phyloP scores from a whole-genome alignment of 129 eudicot species.

The Chrysanthemum makinoi region DNA sequence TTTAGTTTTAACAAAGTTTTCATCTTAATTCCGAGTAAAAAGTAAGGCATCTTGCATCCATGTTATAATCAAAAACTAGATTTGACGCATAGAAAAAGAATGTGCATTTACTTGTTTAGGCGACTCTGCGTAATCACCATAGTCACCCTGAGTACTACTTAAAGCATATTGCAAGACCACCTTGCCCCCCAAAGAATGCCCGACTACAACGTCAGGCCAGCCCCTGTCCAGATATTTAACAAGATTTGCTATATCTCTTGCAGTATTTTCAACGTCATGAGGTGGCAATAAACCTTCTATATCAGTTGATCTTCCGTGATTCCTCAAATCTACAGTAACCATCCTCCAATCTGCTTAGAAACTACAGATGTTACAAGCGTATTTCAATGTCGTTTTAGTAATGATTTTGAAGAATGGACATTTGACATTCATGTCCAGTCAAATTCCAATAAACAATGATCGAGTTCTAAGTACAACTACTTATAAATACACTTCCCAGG shows the following conservation, averaged over 20 bases:
- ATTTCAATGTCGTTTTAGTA: background rate
- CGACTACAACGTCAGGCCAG: slow-evolving; percentile 85
- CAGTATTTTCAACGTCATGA: slow-evolving; percentile 63
- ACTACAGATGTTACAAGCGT: background rate
- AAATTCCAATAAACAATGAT: too few species aligned
- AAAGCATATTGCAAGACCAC: slow-evolving; percentile 70
- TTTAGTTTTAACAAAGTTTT: slow-evolving; percentile 22
- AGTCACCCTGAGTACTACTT: slow-evolving; percentile 68
- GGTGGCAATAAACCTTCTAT: slow-evolving; percentile 51
- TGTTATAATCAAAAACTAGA: background rate
- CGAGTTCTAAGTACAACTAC: too few species aligned
- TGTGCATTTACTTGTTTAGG: slow-evolving; percentile 64
- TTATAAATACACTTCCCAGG: too few species aligned
- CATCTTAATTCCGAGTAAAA: background rate
- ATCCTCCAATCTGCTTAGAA: slow-evolving; percentile 63
- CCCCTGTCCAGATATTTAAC: slow-evolving; percentile 51
- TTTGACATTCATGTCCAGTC: too few species aligned
- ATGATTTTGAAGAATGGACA: background rate
- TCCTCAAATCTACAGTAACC: slow-evolving; percentile 76
- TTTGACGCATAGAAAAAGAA: background rate
- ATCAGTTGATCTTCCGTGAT: slow-evolving; percentile 73
- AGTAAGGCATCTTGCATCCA: background rate
- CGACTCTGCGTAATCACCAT: slow-evolving; percentile 46
- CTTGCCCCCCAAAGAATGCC: slow-evolving; percentile 86
- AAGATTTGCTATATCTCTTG: slow-evolving; percentile 66